Evolutionary conservation across 257 asterid species (phyloP).

Genomic region (Primulina huaijiensis): DNA sequence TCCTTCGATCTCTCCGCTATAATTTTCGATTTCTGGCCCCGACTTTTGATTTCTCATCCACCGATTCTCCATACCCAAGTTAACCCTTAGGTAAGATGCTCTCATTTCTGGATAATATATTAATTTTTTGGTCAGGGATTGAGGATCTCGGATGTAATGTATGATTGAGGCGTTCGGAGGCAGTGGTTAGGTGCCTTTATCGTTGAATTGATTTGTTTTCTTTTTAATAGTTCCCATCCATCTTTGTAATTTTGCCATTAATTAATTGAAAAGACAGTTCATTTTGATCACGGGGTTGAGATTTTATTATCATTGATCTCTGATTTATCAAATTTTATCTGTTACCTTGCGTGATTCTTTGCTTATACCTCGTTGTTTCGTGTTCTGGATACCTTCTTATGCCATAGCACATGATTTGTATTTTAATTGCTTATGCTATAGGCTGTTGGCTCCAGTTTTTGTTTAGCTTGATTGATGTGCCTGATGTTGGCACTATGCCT

Average conservation of each 20-base stretch:
- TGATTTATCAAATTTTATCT: background rate
- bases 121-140: background rate
- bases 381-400: slow-evolving; percentile 4
- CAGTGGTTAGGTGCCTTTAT: background rate
- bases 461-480: background rate
- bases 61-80: background rate
- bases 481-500: background rate
- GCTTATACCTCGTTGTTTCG: slow-evolving; percentile 20
- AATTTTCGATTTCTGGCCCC: background rate
- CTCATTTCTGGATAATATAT: background rate
- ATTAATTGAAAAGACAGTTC: background rate
- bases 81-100: background rate
- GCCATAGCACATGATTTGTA: background rate
- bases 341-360: slow-evolving; percentile 5
- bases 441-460: background rate
- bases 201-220: background rate
- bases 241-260: background rate
- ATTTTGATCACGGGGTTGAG: background rate
- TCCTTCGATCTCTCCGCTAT: background rate
- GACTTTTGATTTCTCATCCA: background rate
- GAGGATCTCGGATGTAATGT: background rate
- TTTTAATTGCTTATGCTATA: background rate
- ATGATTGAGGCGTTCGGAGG: background rate
- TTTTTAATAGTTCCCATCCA: background rate
- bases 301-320: background rate